These are phyloP conservation scores for Termitomyces sp. DNA, from an alignment of 768 basidiomycete species.

Conservation along the genomic window DNA sequence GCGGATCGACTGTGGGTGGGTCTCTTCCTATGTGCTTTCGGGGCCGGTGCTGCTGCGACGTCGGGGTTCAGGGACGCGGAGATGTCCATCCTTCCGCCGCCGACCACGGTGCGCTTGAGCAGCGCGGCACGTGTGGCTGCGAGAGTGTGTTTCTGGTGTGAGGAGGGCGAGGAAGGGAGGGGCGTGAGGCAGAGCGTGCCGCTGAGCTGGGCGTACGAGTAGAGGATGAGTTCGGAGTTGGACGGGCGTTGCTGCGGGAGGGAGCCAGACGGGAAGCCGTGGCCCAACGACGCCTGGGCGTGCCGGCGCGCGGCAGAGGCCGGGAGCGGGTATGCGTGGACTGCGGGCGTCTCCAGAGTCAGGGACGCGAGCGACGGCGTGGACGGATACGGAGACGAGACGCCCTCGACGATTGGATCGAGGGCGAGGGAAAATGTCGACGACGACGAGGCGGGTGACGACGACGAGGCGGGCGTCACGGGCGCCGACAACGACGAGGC, in stretches of 20 bases:
- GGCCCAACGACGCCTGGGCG: conserved; percentile 28
- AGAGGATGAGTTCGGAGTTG: conserved; percentile 74
- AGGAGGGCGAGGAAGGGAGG: conserved; percentile 25
- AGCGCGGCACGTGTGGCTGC: conserved; percentile 44
- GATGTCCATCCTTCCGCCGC: conserved; percentile 82
- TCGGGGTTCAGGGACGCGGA: conserved; percentile 35
- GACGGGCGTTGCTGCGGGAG: too few relatives aligned
- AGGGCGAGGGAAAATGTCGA: conserved; percentile 44
- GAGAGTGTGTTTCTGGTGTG: conserved; percentile 41
- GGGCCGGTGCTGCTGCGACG: not conserved
- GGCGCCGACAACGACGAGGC: conserved; percentile 42
- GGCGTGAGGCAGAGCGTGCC: conserved; percentile 63
- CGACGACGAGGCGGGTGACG: conserved; percentile 35
- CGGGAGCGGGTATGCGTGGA: conserved; percentile 31
- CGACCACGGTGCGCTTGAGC: conserved; percentile 43
- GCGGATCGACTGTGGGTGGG: conserved; percentile 44
- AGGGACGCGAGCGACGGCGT: conserved; percentile 34
- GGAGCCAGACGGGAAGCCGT: conserved; percentile 40
- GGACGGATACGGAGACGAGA: conserved; percentile 26
- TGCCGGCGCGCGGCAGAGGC: conserved; percentile 25
- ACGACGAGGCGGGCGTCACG: too few relatives aligned
- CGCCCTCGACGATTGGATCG: conserved; percentile 40
- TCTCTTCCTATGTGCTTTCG: conserved; percentile 19
- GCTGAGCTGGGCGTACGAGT: conserved; percentile 78
- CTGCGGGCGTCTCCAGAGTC: conserved; percentile 24